These are phyloP conservation scores for Gynostemma pentaphyllum DNA, from an alignment of 306 rosid genomes.

Conservation along the genomic window DNA sequence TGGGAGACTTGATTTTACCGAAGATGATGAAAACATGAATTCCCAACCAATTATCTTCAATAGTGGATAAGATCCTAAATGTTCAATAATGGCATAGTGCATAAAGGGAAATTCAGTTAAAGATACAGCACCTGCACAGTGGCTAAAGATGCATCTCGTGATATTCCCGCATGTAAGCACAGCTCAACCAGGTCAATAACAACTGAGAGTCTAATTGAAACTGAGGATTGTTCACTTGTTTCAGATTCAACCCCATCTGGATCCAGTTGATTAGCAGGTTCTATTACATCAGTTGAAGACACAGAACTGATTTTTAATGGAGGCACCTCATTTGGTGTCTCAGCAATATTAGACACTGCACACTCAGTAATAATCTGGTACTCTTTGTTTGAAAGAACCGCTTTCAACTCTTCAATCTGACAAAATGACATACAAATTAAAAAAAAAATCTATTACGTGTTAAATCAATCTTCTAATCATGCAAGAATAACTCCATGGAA, in stretches of 20 bases:
- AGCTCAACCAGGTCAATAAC: constrained; percentile 59
- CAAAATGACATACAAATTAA: not conserved
- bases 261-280: constrained; percentile 23
- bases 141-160: constrained; percentile 75
- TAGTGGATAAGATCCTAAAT: not conserved
- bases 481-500: not conserved
- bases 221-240: constrained; percentile 31
- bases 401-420: constrained; percentile 83
- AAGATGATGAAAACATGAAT: no score
- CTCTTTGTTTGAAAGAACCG: constrained; percentile 77
- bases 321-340: constrained; percentile 58
- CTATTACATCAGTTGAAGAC: constrained; percentile 28
- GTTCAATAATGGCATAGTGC: not conserved
- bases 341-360: constrained; percentile 78
- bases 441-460: not conserved
- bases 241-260: constrained; percentile 28
- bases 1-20: no score
- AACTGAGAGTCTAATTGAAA: constrained; percentile 49
- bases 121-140: constrained; percentile 61
- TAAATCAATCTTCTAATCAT: not conserved
- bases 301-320: constrained; percentile 31
- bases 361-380: constrained; percentile 86
- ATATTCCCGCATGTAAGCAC: constrained; percentile 57
- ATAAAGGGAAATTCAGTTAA: not conserved
- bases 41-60: no score